phyloP scores from a whole-genome alignment of 768 basidiomycete species.

The Zangia roseola region DNA sequence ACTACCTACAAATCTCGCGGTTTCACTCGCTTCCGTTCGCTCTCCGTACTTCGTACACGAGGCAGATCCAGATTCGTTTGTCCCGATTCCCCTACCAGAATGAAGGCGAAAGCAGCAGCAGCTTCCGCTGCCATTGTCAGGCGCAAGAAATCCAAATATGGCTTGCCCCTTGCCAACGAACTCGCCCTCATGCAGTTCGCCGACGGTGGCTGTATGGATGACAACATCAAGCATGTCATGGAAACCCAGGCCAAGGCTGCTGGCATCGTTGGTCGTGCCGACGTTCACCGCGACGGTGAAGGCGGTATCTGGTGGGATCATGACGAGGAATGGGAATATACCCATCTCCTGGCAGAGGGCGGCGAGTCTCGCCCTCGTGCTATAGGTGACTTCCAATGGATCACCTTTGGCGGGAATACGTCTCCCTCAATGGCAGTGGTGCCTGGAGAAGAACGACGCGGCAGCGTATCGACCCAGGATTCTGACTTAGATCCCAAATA shows the following conservation, averaged over 20 bases:
- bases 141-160: conserved; percentile 55
- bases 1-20: conserved; percentile 23
- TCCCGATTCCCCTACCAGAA: conserved; percentile 27
- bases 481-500: conserved; percentile 54
- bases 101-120: conserved; percentile 15
- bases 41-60: conserved; percentile 46
- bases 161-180: conserved; percentile 57
- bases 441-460: conserved; percentile 38
- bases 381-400: conserved; percentile 41
- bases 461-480: conserved; percentile 48
- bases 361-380: conserved; percentile 24
- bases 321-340: conserved; percentile 70
- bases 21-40: conserved; percentile 50
- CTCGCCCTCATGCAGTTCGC: conserved; percentile 68
- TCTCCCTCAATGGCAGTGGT: conserved; percentile 6
- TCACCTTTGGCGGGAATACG: conserved; percentile 38
- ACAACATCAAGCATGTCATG: conserved; percentile 54
- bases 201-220: conserved; percentile 60
- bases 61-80: conserved; percentile 37
- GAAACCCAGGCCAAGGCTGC: conserved; percentile 51
- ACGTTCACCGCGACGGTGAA: conserved; percentile 57
- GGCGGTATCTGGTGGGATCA: conserved; percentile 71
- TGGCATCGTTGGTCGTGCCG: conserved; percentile 38
- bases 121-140: conserved; percentile 38
- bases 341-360: conserved; percentile 51